A percentile compares a stretch with the other conserved stretches of the same genome.
phyloP scores from a whole-genome alignment of 345 rosid genomes.

The Boechera stricta region DNA sequence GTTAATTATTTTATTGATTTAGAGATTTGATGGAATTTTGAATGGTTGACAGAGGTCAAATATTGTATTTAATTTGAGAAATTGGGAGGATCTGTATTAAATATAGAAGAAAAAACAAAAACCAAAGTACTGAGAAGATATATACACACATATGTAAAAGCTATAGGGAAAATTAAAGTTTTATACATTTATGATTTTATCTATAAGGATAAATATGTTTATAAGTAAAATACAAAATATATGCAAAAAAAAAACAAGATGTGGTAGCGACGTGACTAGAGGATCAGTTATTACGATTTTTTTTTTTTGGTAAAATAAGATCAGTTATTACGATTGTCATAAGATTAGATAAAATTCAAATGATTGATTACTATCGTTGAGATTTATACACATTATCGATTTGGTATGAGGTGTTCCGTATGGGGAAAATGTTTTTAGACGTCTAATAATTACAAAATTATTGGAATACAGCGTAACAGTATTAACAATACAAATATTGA shows the following conservation, averaged over 20 bases:
- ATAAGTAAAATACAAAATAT: background rate
- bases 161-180: background rate
- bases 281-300: slow-evolving; percentile 1
- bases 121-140: too few species aligned
- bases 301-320: background rate
- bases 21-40: background rate
- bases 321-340: background rate
- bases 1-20: slow-evolving; percentile 9
- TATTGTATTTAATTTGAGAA: background rate
- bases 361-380: slow-evolving; percentile 29
- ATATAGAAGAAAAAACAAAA: background rate
- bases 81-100: background rate
- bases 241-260: background rate
- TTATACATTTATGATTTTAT: background rate
- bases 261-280: slow-evolving; percentile 36
- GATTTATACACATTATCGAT: slow-evolving; percentile 22
- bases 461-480: background rate
- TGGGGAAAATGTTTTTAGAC: slow-evolving; percentile 8
- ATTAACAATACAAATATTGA: background rate
- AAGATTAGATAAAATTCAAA: slow-evolving; percentile 3
- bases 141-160: too few species aligned
- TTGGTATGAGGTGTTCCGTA: slow-evolving; percentile 34
- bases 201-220: background rate
- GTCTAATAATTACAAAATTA: slow-evolving; percentile 28
- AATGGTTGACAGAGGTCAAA: background rate